phyloP scores from a whole-genome alignment of 306 rosid genomes.

The Alnus rubra region DNA sequence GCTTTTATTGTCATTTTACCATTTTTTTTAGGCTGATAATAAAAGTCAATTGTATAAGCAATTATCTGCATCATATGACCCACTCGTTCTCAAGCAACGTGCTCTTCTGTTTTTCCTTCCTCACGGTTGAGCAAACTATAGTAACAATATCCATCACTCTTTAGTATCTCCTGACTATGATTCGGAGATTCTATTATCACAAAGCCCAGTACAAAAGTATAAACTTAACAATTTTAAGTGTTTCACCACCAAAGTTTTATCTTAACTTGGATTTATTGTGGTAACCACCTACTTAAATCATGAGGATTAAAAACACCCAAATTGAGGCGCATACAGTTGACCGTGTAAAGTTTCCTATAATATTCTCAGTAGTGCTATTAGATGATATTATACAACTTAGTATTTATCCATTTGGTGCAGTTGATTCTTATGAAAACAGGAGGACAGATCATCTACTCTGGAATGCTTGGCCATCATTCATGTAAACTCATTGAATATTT shows the following conservation, averaged over 20 bases:
- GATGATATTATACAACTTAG: conserved; percentile 25
- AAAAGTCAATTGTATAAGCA: too few species aligned
- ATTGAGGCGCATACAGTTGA: background rate
- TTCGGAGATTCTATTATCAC: background rate
- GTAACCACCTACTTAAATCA: background rate
- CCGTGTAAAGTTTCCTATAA: background rate
- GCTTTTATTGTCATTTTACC: too few species aligned
- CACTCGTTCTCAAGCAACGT: background rate
- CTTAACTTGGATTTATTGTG: background rate
- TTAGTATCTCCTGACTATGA: background rate
- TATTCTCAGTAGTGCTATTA: conserved; percentile 21
- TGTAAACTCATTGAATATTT: conserved; percentile 59
- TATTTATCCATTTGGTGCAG: conserved; percentile 42
- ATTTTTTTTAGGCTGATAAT: too few species aligned
- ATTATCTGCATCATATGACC: too few species aligned
- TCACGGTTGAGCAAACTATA: background rate
- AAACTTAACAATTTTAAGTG: background rate
- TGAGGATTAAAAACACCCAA: background rate
- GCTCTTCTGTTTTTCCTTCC: background rate
- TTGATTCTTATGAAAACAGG: conserved; percentile 79
- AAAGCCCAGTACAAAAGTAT: background rate
- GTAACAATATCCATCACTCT: background rate
- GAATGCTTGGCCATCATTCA: conserved; percentile 63
- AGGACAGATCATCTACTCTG: conserved; percentile 67
- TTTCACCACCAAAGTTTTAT: background rate